phyloP scores from a whole-genome alignment of 768 basidiomycete genomes.

The Termitomyces sp. region DNA sequence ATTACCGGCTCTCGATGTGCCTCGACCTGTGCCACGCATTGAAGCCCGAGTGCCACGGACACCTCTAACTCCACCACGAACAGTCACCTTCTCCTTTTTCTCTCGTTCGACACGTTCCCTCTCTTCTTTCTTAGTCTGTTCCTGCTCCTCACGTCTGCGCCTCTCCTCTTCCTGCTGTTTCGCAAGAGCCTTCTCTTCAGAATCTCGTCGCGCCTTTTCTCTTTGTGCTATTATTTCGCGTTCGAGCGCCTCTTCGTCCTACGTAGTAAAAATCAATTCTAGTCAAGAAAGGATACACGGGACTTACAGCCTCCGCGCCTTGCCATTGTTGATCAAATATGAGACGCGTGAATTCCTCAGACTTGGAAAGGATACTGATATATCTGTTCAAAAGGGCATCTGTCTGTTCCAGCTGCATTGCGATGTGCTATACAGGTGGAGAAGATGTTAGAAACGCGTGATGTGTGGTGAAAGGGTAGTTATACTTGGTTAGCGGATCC shows the following conservation, averaged over 20 bases:
- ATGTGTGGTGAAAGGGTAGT: background rate
- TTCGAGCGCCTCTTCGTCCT: constrained; percentile 62
- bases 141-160: constrained; percentile 45
- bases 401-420: constrained; percentile 64
- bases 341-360: constrained; percentile 62
- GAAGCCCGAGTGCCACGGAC: constrained; percentile 71
- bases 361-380: constrained; percentile 61
- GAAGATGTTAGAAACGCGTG: background rate
- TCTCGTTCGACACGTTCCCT: constrained; percentile 42
- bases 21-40: constrained; percentile 43
- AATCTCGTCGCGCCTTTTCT: constrained; percentile 37
- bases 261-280: background rate
- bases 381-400: constrained; percentile 76
- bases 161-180: constrained; percentile 37
- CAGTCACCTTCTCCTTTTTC: constrained; percentile 31
- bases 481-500: constrained; percentile 70
- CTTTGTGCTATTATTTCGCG: constrained; percentile 43
- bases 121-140: constrained; percentile 36
- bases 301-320: constrained; percentile 66
- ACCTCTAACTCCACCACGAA: constrained; percentile 61
- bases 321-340: constrained; percentile 77
- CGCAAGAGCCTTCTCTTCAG: constrained; percentile 39
- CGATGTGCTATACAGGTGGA: constrained; percentile 46
- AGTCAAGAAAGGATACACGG: background rate
- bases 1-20: constrained; percentile 33